These are phyloP conservation scores for Hypoxylon sp. DNA, from an alignment of 2,329 filamentous ascomycete species.

Conservation along the genomic window DNA sequence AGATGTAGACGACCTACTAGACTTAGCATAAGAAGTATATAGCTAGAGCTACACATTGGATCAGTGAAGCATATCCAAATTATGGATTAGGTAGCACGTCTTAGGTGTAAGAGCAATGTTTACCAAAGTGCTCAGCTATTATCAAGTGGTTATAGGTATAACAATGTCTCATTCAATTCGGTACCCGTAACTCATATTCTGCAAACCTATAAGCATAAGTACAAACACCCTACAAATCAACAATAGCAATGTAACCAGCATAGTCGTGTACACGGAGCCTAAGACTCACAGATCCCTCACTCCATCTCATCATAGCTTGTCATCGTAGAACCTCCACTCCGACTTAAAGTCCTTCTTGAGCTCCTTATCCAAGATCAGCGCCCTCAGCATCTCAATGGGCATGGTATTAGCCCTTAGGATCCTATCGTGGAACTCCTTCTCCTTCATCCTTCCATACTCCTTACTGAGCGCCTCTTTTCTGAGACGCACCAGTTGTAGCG, in stretches of 20 bases:
- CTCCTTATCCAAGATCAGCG: constrained; percentile 61
- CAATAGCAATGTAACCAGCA: background rate
- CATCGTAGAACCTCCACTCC: constrained; percentile 66
- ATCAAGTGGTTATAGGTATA: background rate
- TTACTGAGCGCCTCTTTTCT: constrained; percentile 63
- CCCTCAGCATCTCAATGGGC: constrained; percentile 69
- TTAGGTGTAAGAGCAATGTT: too few relatives aligned
- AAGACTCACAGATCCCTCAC: background rate
- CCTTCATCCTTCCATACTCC: constrained; percentile 55
- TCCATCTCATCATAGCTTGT: constrained; percentile 26
- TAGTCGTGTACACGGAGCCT: constrained; percentile 2
- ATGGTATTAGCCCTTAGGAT: constrained; percentile 67
- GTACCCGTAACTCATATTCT: background rate
- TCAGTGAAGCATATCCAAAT: too few relatives aligned
- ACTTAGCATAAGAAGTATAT: too few relatives aligned
- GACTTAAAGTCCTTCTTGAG: constrained; percentile 62
- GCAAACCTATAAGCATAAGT: background rate
- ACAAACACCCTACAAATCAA: background rate
- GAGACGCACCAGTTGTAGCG: constrained; percentile 68
- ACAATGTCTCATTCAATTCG: background rate
- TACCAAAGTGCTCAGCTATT: too few relatives aligned
- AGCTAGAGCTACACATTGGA: too few relatives aligned
- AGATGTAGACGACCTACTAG: too few relatives aligned
- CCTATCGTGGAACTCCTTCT: constrained; percentile 70
- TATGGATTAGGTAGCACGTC: too few relatives aligned